Evolutionary conservation across 352 stramenopile species (phyloP), one percentile per base, ranked within the genome.

Genomic region (Pythium sukuiense): DNA sequence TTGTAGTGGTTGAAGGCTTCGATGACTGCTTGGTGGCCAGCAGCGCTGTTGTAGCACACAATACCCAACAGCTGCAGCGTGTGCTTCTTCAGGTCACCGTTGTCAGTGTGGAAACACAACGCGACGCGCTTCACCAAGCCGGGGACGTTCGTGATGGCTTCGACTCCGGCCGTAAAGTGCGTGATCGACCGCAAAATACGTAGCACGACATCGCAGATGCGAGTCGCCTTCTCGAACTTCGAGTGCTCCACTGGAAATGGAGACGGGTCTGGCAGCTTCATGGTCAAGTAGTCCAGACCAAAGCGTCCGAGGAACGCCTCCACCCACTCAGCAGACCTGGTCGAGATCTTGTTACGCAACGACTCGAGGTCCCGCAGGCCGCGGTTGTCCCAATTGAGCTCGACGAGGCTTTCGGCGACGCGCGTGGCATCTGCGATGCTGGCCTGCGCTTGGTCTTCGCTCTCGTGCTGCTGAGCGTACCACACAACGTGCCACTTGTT

Each of bases 401-500:
- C 81, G 0, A 95, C 84, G 12, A 95, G 68, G 37, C 79, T 88
- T 55, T 95, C 86, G 0, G 86, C 86, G 59, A 91, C 74, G 26
- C 82, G 83, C 61, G 79, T 77, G 0, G 86, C 86, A 32, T 95
- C 76, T 0, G 72, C 76, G 7, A 73, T 76, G 55, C 83, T 87
- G 2, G 74, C 81, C 43, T 87, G 77, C 12, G 69, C 77, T 61
- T 87, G 74, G 29, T 90, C 82, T 63, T 92, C 81, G 55, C 85
- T 91, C 45, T 88, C 86, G 59, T 95, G 83, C 63, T 90, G 83
- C 62, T 95, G 83, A 1, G 84, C 86, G 59, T 90, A 92, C 84
- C 84, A 95, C 2, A 92, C 86, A 0, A 93, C 81, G 59, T 92
- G 81, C 86, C 86, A 95, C 59, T 95, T 95, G n/a, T 85, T 92